Base-by-base conservation (phyloP, 768 basidiomycete species). In the Lentinula guzmanii region DNA sequence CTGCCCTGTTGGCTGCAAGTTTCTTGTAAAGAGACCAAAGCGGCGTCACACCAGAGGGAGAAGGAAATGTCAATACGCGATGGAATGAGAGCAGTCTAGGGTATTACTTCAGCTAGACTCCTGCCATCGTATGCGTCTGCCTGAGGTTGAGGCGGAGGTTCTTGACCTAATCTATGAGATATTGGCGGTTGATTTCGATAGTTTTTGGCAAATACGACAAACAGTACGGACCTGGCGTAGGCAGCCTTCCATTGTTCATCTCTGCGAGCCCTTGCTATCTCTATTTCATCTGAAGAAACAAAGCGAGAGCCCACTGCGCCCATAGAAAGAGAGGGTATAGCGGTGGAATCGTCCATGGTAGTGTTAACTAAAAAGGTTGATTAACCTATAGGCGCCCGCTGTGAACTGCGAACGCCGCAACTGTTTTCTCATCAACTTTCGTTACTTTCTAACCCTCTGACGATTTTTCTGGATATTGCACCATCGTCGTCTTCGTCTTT, bases 181-280 rank as follows among this genome's bases (percentile, higher is more conserved):
- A 51, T 61, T 48, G 50, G 57, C 37, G 52, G 35, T 58, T 9
- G 35, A 64, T 52, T 60, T 16, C 42, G 16, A 64, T 61, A 61
- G 50, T 42, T 50, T 18, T 24, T 7, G n/a, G 33, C 57, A 15
- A 24, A 56, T 21, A 52, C 37, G 52, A 21, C 48, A 58, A 51
- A 54, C 45, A 48, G 28, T 52, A 60, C 63, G 62, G 62, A 86
- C 90, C 90, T 82, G 46, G 91, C 92, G 72, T 93, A 94, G 31
- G 92, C 92, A 13, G 91, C 92, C 68, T 87, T 91, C 92, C 92
- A 94, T 67, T 92, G 90, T 67, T 91, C 91, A 5, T 94, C 92
- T 64, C 86, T 78, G 34, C 85, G 78, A 6, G 82, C 77, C 59
- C 84, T 89, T 41, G 90, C 90, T 21, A 79, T 75, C 42, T 93